Evolutionary conservation across 116 monocot species (phyloP), one percentile per base, ranked within the genome.

Genomic region (Thalassia testudinum): DNA sequence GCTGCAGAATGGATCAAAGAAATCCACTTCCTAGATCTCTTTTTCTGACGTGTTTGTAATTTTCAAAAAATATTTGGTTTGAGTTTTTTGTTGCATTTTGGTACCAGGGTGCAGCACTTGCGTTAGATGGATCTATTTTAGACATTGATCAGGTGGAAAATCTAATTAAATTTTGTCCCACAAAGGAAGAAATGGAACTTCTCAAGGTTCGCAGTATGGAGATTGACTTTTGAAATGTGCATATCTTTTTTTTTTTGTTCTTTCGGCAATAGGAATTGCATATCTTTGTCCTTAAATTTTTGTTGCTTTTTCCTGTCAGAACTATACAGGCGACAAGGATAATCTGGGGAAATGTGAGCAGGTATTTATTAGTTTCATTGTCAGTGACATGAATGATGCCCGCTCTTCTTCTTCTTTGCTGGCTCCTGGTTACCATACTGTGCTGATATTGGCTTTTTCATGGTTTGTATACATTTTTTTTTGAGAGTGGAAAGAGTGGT

Each of bases 171-270:
- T 99, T 85, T 75, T 99, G 86, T 67, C 97, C 97, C 45, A 90
- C 90, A 38, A 99, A 99, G 68, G 97, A 99, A 58, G 97, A 99
- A 60, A 99, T 99, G 86, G 82, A 99, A 28, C 80, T 79, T 61
- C 77, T 99, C 22, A 99, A 99, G 97, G 97, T 97, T 52, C 54
- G 43, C 30, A 34, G 30, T 34, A 10, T 34, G 10, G 30, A 34
- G 6, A 34, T 34, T 10, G 10, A 34, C 30, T 34, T 34, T 34
- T 34, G 3, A 5, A 34, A 34, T 34, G 3, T 10, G 3, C 3
- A 34, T 34, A 5, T 34, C 30, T 54, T 47, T 26, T 56, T 24
- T 47, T 14, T 11, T 47, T 28, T 34, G 26, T 20, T 20, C n/a
- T 27, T 50, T 1, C 20, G 26, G 3, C 10, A 18, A 20, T 29